Evolutionary conservation across 2,329 filamentous ascomycete genomes (phyloP), one percentile per base, ranked within the genome.

Genomic region (Tricladium varicosporioides): DNA sequence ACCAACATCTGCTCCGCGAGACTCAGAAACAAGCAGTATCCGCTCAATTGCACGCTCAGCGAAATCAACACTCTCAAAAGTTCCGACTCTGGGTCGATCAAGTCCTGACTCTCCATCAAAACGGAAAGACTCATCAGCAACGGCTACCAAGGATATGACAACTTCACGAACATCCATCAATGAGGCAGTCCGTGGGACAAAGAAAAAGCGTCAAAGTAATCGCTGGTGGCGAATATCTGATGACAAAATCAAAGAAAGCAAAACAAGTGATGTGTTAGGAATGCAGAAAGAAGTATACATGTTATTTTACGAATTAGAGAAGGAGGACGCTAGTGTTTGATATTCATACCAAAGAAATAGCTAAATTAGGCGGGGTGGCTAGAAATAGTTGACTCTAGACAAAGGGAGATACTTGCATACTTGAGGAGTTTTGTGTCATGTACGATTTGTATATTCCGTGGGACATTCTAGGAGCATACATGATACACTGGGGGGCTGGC

Each of bases 171-270:
- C 54, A 15, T 60, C 53, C 13, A 27, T 60, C 13, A 56, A 55
- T 18, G 60, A 61, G 36, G n/a, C 53, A 11, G 48, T 56, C 5
- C 50, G 60, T 13, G 54, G 79, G 36, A 82, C 77, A 61, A 85
- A 83, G 64, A 84, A 81, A 59, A 83, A 80, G 64, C 85, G 83
- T 68, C 73, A 43, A 11, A 82, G 80, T 46, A 88, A 95, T 68
- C 85, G 88, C 43, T 99, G 94, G 94, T 99, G 94, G 94, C 85
- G 94, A 36, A 96, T 99, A 63, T 97, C 92, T 63, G 94, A 99
- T 71, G 94, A 99, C 64, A 96, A 95, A 74, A 85, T 97, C 67
- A 94, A 93, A 70, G 93, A 97, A 74, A 88, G 91, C 64, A 96
- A 92, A 77, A 97, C 92, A 5, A 84, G 81, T 54, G 94, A 99